Evolutionary conservation across 345 rosid species (phyloP), one percentile per base, ranked within the genome.

Genomic region (Ceriops decandra): DNA sequence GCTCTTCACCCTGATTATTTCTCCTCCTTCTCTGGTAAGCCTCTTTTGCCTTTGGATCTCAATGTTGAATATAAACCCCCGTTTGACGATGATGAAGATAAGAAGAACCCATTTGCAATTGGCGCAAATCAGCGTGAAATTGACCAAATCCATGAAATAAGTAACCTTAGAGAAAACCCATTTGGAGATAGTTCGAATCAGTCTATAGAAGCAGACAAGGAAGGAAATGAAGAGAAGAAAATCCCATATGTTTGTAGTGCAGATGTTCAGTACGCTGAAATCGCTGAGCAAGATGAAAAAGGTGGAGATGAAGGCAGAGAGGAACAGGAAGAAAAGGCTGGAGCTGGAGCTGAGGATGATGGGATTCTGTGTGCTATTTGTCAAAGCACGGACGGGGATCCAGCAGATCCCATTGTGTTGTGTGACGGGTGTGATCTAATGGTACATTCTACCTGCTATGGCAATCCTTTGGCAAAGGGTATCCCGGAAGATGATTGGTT

Each of bases 371-470:
- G 99, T 76, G 88, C 82, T 46, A 72, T 95, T 10, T 95, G 99
- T 75, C 85, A 82, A 74, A 95, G 99, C 77, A 90, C 97, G 21
- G 99, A 91, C 33, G 99, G 97, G 32, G 97, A 95, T 2, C 92
- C 96, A 17, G 67, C 76, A 22, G 96, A 95, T 74, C 97, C 99
- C 13, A 91, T 95, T 1, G 99, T 95, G 60, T 89, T 95, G 63
- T 95, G 99, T 56, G 97, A 95, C 60, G 99, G 97, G 5, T 95
- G 99, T 68, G 95, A 89, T 63, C 78, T 95, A 63, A 95, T 91
- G 99, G 99, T 88, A 16, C 97, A 95, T 77, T 68, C 88, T 49
- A 83, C 88, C 13, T 95, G 99, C 77, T 91, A 95, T 54, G 97
- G 99, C 10, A 81, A 82, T 24, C 99, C 97, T 15, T 82, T 91